phyloP scores from a whole-genome alignment of 2,329 filamentous ascomycete species.

The Microdochium nivale region DNA sequence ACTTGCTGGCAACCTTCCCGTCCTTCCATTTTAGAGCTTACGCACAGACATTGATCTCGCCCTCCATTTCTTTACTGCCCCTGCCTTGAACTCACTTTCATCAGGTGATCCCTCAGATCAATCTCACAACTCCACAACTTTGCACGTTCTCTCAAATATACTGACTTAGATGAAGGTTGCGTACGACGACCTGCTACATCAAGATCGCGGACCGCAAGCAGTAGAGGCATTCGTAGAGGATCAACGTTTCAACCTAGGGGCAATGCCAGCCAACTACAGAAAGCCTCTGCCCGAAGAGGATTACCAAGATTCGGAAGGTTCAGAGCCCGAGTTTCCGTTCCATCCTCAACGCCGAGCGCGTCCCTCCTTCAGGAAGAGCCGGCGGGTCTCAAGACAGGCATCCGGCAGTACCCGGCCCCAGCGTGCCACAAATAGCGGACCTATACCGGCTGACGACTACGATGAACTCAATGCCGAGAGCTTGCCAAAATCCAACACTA shows the following conservation, averaged over 20 bases:
- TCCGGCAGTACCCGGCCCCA: constrained; percentile 1
- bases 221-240: constrained; percentile 10
- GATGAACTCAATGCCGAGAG: not conserved
- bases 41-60: too few species aligned
- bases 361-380: constrained; percentile 7
- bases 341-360: constrained; percentile 1
- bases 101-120: not conserved
- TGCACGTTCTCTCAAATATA: not conserved
- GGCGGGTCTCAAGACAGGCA: constrained; percentile 8
- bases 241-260: constrained; percentile 6
- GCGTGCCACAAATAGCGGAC: not conserved
- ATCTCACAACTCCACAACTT: not conserved
- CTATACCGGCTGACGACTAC: not conserved
- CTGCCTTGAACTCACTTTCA: not conserved
- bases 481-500: not conserved
- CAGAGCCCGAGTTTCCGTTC: constrained; percentile 1
- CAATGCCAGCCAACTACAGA: constrained; percentile 4
- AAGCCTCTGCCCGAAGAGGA: constrained; percentile 12
- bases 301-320: constrained; percentile 12
- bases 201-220: constrained; percentile 13
- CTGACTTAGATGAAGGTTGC: constrained; percentile 11
- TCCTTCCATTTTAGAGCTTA: too few species aligned
- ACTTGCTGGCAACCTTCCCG: too few species aligned
- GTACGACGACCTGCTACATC: constrained; percentile 16
- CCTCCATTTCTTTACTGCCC: not conserved